These are phyloP conservation scores for Tetraselmis striata DNA, from an alignment of 139 green algal species.

Conservation along the genomic window DNA sequence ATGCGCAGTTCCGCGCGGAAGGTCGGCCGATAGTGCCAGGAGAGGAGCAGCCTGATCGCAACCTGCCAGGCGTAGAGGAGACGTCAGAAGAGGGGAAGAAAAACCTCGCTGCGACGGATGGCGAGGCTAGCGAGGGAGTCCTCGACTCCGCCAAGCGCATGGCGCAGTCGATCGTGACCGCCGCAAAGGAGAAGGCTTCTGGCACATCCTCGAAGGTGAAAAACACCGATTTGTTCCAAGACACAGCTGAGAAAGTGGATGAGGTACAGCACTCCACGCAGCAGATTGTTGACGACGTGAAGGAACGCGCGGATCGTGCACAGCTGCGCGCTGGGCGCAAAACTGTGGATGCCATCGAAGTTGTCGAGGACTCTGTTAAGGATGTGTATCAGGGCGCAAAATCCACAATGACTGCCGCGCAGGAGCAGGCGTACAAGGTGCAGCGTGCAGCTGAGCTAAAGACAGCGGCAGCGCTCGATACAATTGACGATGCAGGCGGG, in stretches of 20 bases:
- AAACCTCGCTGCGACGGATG: background rate
- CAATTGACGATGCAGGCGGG: background rate
- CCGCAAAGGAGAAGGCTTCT: background rate
- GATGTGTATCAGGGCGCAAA: no score
- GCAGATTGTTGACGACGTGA: no score
- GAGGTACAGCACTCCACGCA: no score
- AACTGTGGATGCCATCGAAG: no score
- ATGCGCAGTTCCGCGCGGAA: no score
- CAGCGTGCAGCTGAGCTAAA: background rate
- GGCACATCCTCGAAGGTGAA: no score
- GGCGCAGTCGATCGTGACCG: background rate
- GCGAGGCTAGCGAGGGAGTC: background rate
- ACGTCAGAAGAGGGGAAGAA: background rate
- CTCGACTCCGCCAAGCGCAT: background rate
- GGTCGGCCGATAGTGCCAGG: no score
- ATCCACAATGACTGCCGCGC: background rate
- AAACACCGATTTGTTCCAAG: no score
- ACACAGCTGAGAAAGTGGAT: no score
- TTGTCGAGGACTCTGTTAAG: no score
- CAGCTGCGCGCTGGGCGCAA: no score
- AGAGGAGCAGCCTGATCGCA: background rate
- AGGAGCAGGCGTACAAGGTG: background rate
- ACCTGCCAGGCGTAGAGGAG: background rate
- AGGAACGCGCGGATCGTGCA: no score
- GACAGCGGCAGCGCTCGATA: background rate